Percentiles rank a stretch among this genome's conserved stretches.
phyloP scores from a whole-genome alignment of 352 stramenopile genomes.

The Pythium phragmiticola region DNA sequence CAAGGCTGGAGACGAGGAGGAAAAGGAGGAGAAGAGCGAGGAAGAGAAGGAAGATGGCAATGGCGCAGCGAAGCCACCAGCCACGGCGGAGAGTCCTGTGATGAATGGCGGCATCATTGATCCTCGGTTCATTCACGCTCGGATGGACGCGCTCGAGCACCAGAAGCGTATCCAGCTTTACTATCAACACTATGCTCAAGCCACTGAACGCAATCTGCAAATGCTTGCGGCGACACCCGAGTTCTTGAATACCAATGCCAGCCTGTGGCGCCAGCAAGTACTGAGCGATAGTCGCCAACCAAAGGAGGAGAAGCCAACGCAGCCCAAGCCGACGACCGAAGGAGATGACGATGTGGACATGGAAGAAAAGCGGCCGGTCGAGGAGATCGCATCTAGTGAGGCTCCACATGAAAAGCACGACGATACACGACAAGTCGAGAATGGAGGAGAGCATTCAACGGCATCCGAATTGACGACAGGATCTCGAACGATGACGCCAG shows the following conservation, averaged over 20 bases:
- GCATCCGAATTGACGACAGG: background rate
- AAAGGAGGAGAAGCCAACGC: background rate
- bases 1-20: background rate
- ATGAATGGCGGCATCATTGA: slow-evolving; percentile 49
- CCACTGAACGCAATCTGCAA: slow-evolving; percentile 53
- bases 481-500: background rate
- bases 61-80: background rate
- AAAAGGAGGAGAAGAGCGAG: background rate
- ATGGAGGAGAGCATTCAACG: background rate
- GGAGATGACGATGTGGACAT: background rate
- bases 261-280: slow-evolving; percentile 45
- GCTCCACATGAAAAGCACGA: slow-evolving; percentile 3
- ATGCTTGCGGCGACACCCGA: slow-evolving; percentile 45
- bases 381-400: background rate
- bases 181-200: slow-evolving; percentile 44
- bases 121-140: slow-evolving; percentile 58
- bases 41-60: slow-evolving; percentile 4
- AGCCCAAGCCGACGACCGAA: background rate
- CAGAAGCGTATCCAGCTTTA: slow-evolving; percentile 53
- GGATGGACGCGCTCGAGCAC: slow-evolving; percentile 49
- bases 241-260: slow-evolving; percentile 40
- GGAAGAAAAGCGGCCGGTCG: slow-evolving; percentile 2
- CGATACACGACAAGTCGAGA: slow-evolving; percentile 8
- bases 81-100: slow-evolving; percentile 10
- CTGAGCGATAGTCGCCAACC: slow-evolving; percentile 15